Evolutionary conservation across 2,329 filamentous ascomycete genomes (phyloP), one percentile per base, ranked within the genome.

Genomic region (Cordyceps javanica): DNA sequence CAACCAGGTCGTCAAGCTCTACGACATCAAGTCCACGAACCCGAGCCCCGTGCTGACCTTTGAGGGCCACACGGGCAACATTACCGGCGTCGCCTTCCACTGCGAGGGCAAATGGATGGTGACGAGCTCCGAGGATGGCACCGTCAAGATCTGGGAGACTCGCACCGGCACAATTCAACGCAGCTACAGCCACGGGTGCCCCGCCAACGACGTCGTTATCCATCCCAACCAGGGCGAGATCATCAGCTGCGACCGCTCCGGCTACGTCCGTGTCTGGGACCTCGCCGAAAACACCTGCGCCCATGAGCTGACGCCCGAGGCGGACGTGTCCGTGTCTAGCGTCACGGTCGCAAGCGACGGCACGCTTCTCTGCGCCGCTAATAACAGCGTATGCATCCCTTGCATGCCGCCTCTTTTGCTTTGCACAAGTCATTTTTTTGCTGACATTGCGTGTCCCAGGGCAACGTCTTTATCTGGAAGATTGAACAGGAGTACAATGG

Each of bases 31-130:
- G 69, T 96, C 91, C 16, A 93, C 91, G n/a, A 97, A 97, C 67
- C 92, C 94, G 2, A 94, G 93, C 63, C 89, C 94, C 1, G 81
- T 97, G 25, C 84, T 97, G 67, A 92, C 89, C 21, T 97, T 99
- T 67, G 93, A 97, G 70, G 94, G 94, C 42, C 94, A 99, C 75
- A 94, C 90, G 13, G 91, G 87, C 64, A 99, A 99, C 68, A 88
- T 99, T 69, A 99, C 94, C 0, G 94, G 94, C 44, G 90, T 99
- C 48, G 92, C 92, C 11, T 99, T 99, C 71, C 94, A 99, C 72
- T 97, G 93, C 71, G 94, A 99, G 73, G 92, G 93, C 11, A 99
- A 99, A 76, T 99, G 94, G 94, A 97, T 99, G 90, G 94, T 97
- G 19, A 99, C 94, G 10, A 95, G 89, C 72, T 96, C 90, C 48